Conservation (phyloP, 768 basidiomycete genomes). For the Macrolepiota fuliginosa region DNA sequence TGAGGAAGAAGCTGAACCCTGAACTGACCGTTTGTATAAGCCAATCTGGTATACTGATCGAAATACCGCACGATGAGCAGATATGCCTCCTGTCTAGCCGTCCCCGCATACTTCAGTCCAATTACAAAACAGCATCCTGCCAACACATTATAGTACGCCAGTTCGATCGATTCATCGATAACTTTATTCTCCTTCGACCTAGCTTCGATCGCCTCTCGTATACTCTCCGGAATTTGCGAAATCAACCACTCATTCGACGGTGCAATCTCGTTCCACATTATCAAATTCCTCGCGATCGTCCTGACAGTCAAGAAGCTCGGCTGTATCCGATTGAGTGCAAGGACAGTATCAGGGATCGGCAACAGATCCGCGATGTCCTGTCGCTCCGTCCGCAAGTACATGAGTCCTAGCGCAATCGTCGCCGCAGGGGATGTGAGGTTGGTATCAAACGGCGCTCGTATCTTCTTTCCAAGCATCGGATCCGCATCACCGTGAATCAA, state of each 20-base stretch:
- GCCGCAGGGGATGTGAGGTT: slow-evolving; percentile 92
- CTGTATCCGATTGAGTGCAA: slow-evolving; percentile 81
- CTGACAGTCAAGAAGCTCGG: slow-evolving; percentile 86
- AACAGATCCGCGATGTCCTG: slow-evolving; percentile 86
- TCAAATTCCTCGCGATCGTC: slow-evolving; percentile 71
- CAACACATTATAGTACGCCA: slow-evolving; percentile 90
- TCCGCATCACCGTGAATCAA: slow-evolving; percentile 74
- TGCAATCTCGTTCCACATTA: slow-evolving; percentile 81
- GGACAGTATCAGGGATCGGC: slow-evolving; percentile 75
- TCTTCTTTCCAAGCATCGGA: slow-evolving; percentile 31
- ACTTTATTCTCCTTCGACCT: slow-evolving; percentile 42
- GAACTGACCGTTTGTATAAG: slow-evolving; percentile 62
- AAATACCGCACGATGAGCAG: slow-evolving; percentile 77
- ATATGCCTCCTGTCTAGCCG: slow-evolving; percentile 88
- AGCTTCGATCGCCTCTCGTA: slow-evolving; percentile 58
- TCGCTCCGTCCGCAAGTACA: slow-evolving; percentile 87
- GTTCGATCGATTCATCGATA: slow-evolving; percentile 71
- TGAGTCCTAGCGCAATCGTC: slow-evolving; percentile 84
- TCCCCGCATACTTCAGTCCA: slow-evolving; percentile 92
- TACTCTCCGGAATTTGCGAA: slow-evolving; percentile 65
- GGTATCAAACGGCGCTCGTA: slow-evolving; percentile 63
- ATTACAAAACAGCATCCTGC: slow-evolving; percentile 91
- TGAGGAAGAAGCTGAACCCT: neutral
- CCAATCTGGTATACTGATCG: slow-evolving; percentile 72
- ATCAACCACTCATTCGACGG: slow-evolving; percentile 75